A percentile compares a stretch with the other conserved stretches of the same genome.
These are phyloP conservation scores for Jaapia argillacea DNA, from an alignment of 768 basidiomycete genomes.

Conservation along the genomic window DNA sequence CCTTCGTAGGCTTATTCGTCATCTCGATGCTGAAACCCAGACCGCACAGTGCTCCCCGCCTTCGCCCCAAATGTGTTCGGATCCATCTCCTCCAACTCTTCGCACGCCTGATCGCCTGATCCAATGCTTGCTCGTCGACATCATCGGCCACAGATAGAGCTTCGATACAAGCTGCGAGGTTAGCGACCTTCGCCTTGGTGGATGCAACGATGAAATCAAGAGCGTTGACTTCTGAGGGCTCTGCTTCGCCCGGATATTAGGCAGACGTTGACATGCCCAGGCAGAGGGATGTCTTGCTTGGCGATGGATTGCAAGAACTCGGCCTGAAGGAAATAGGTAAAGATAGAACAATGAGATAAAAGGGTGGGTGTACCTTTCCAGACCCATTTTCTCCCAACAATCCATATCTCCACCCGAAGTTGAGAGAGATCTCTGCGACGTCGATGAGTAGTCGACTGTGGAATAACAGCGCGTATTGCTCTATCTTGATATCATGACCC, in stretches of 20 bases:
- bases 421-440: constrained; percentile 63
- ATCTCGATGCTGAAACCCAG: constrained; percentile 83
- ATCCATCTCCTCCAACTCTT: constrained; percentile 96
- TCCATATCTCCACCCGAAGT: constrained; percentile 91
- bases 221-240: constrained; percentile 93
- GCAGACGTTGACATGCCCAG: constrained; percentile 94
- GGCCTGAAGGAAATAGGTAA: constrained; percentile 40
- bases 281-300: constrained; percentile 91
- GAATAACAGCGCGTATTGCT: constrained; percentile 91
- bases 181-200: constrained; percentile 87
- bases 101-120: constrained; percentile 82
- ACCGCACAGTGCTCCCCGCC: constrained; percentile 92
- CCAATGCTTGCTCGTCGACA: constrained; percentile 82
- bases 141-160: constrained; percentile 84
- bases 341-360: constrained; percentile 1
- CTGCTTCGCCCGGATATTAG: constrained; percentile 93
- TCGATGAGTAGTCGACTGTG: constrained; percentile 84
- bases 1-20: constrained; percentile 96
- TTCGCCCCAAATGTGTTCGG: constrained; percentile 93
- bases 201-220: constrained; percentile 93
- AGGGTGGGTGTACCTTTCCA: constrained; percentile 68
- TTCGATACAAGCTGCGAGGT: constrained; percentile 89
- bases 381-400: constrained; percentile 95
- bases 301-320: constrained; percentile 95
- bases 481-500: constrained; percentile 95